Evolutionary conservation across 1,284 basidiomycete genomes (phyloP).

Genomic region (Afroboletus lepidellus): DNA sequence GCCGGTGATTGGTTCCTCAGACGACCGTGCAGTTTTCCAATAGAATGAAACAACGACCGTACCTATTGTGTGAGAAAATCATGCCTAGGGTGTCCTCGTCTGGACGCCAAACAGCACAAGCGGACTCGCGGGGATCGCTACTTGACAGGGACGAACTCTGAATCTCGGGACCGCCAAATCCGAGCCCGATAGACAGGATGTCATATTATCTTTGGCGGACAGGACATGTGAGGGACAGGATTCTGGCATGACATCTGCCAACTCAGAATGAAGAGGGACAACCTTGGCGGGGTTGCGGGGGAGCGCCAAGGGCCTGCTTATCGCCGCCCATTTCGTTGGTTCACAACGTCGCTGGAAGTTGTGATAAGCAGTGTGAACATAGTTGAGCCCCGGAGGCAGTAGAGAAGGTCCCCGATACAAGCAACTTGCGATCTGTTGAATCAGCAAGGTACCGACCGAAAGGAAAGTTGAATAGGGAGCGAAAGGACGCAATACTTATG

Average conservation of each 20-base stretch:
- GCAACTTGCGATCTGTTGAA: background rate
- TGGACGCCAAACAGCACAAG: background rate
- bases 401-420: too few species aligned
- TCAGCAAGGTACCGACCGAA: background rate
- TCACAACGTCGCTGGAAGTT: too few species aligned
- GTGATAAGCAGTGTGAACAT: too few species aligned
- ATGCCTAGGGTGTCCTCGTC: background rate
- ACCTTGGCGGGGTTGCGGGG: too few species aligned
- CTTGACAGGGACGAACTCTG: background rate
- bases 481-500: background rate
- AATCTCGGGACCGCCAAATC: slow-evolving; percentile 6
- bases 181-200: slow-evolving; percentile 6
- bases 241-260: too few species aligned
- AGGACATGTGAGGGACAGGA: background rate
- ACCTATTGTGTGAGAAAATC: slow-evolving; percentile 2
- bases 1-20: background rate
- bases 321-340: too few species aligned
- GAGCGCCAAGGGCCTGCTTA: too few species aligned
- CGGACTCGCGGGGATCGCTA: background rate
- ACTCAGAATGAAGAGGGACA: too few species aligned
- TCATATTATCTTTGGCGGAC: background rate
- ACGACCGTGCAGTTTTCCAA: background rate
- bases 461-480: slow-evolving; percentile 4
- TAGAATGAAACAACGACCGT: background rate
- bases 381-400: too few species aligned